These are phyloP conservation scores for Immersiella caudata DNA, from an alignment of 495 filamentous ascomycete genomes.

Conservation along the genomic window DNA sequence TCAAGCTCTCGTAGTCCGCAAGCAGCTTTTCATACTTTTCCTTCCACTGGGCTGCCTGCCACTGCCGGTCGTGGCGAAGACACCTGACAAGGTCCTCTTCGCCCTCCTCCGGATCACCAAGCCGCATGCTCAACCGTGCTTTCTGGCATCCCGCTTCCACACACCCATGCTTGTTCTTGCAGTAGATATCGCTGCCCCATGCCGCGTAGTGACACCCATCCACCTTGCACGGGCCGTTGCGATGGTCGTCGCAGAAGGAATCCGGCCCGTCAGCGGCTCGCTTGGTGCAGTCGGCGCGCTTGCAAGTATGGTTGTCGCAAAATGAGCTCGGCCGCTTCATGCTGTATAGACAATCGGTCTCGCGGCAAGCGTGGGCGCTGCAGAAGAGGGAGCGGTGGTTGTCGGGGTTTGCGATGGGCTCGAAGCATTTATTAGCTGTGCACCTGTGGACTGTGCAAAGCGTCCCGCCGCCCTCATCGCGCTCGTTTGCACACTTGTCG, in stretches of 20 bases:
- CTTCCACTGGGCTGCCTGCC: background rate
- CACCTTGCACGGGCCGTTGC: slow-evolving; percentile 10
- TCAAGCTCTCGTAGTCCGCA: background rate
- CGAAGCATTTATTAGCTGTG: slow-evolving; percentile 16
- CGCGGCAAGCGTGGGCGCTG: slow-evolving; percentile 16
- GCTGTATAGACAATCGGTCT: slow-evolving; percentile 1
- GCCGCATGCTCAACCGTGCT: slow-evolving; percentile 12
- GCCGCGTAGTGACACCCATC: slow-evolving; percentile 8
- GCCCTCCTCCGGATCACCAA: background rate
- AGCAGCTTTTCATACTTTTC: background rate
- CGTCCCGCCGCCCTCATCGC: background rate
- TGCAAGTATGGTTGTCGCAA: slow-evolving; percentile 19
- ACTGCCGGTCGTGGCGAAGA: slow-evolving; percentile 10
- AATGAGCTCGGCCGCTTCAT: background rate
- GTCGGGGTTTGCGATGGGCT: background rate
- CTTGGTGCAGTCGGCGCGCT: background rate
- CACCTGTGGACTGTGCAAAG: slow-evolving; percentile 14
- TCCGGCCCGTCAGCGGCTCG: background rate
- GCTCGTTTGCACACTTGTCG: slow-evolving; percentile 10
- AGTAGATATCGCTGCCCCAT: slow-evolving; percentile 6
- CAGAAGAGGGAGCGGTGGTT: slow-evolving; percentile 15
- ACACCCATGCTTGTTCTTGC: slow-evolving; percentile 14
- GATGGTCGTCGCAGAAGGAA: slow-evolving; percentile 13
- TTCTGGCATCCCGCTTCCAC: slow-evolving; percentile 11
- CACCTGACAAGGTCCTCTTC: slow-evolving; percentile 9